Evolutionary conservation across 495 filamentous ascomycete species (phyloP).

Genomic region (Amniculicola lignicola): DNA sequence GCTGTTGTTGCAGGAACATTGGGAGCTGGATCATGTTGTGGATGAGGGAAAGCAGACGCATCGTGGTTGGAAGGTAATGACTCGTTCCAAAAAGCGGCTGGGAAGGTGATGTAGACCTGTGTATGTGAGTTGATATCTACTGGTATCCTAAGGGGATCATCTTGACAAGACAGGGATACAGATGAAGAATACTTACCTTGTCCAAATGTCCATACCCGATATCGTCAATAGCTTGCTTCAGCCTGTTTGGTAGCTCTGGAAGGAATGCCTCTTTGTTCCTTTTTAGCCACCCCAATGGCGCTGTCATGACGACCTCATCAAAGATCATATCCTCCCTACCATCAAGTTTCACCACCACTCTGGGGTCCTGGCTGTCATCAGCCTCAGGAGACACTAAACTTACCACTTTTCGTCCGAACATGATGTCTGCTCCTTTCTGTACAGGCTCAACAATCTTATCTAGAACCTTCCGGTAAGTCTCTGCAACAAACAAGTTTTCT

Average conservation of each 20-base stretch:
- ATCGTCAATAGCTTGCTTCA: conserved; percentile 67
- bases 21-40: conserved; percentile 17
- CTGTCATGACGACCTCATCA: conserved; percentile 82
- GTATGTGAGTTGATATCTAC: conserved; percentile 14
- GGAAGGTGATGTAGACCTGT: conserved; percentile 81
- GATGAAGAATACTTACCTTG: conserved; percentile 57
- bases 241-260: conserved; percentile 63
- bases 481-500: conserved; percentile 84
- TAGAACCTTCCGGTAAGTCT: conserved; percentile 78
- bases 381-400: conserved; percentile 45
- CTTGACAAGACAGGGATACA: not conserved
- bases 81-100: conserved; percentile 61
- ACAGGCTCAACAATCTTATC: conserved; percentile 62
- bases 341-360: conserved; percentile 50
- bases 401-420: conserved; percentile 56
- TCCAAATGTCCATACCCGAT: conserved; percentile 88
- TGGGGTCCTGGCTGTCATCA: conserved; percentile 10
- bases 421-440: conserved; percentile 60
- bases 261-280: conserved; percentile 65
- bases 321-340: conserved; percentile 56
- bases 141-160: not conserved
- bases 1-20: conserved; percentile 38
- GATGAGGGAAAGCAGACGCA: not conserved
- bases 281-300: conserved; percentile 88
- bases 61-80: conserved; percentile 5